These are phyloP conservation scores for Pelomyxa schiedti DNA, from an alignment of 78 protist species.

Conservation along the genomic window DNA sequence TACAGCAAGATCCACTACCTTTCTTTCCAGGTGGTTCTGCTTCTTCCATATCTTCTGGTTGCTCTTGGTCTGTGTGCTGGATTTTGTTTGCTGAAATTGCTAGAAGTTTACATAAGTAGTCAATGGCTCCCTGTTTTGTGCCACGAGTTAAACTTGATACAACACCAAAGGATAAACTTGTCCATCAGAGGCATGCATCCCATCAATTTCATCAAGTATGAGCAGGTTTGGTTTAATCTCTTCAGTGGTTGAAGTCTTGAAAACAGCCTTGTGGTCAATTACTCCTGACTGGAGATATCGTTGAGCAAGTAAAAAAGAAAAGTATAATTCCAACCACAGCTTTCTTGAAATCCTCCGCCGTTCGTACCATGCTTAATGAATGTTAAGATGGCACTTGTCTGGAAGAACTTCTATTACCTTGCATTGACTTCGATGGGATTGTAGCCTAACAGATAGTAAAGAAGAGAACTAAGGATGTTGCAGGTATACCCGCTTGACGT, in stretches of 20 bases:
- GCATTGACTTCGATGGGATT: constrained; percentile 14
- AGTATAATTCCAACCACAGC: background rate
- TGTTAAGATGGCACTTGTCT: too few relatives aligned
- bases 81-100: too few relatives aligned
- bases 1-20: too few relatives aligned
- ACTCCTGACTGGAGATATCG: background rate
- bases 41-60: background rate
- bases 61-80: background rate
- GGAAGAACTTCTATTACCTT: too few relatives aligned
- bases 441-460: constrained; percentile 2
- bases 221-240: background rate
- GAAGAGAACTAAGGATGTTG: too few relatives aligned
- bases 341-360: background rate
- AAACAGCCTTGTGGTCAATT: background rate
- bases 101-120: too few relatives aligned
- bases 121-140: background rate
- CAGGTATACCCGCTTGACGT: too few relatives aligned
- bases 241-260: background rate
- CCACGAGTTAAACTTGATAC: too few relatives aligned
- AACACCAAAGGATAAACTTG: too few relatives aligned
- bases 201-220: constrained; percentile 23
- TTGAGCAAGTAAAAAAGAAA: background rate
- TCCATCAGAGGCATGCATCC: background rate
- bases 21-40: too few relatives aligned
- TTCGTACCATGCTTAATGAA: background rate